Evolutionary conservation across 768 basidiomycete species (phyloP), one percentile per base, ranked within the genome.

Genomic region (Russula vinacea): DNA sequence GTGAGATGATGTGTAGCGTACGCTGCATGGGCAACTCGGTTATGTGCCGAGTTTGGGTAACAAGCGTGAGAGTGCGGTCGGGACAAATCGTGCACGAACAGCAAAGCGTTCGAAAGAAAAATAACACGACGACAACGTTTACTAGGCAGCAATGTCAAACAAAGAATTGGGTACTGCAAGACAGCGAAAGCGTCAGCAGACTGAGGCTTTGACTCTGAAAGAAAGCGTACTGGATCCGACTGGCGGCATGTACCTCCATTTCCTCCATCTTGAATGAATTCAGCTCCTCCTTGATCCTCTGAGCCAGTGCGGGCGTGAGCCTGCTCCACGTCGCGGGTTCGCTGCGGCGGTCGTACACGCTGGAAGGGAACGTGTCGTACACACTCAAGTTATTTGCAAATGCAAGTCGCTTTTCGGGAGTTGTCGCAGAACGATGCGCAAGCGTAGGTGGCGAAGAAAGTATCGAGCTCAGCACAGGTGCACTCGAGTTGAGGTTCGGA

Each of bases 251-350:
- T 66, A 99, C 94, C 74, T 95, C 93, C 96, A 99, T 98, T 79
- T 98, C 94, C 77, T 96, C 94, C 90, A 98, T 92, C 82, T 98
- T 98, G 78, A 92, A 98, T 61, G 92, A 93, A 77, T 99, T 99
- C 58, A 99, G 80, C 77, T 96, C 93, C 78, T 96, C 94, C 82
- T 99, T 99, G 76, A 99, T 98, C 70, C 89, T 83, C 80, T 98
- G 93, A 45, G 96, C 96, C 71, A 98, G 79, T 62, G 89, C 87
- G 50, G 96, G 97, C 58, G 97, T 99, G 71, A 99, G 77, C 45
- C 92, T 84, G 77, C 95, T 98, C 87, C 94, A 98, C 32, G 96
- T 98, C 53, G 94, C 95, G 24, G 93, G 94, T 76, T 98, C 96
- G 69, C 92, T 94, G 71, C 94, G 81, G 58, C 97, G 82, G 77